Percentiles rank a stretch among this genome's conserved stretches.
These are phyloP conservation scores for Cardamine resedifolia DNA, from an alignment of 345 rosid genomes.

Conservation along the genomic window DNA sequence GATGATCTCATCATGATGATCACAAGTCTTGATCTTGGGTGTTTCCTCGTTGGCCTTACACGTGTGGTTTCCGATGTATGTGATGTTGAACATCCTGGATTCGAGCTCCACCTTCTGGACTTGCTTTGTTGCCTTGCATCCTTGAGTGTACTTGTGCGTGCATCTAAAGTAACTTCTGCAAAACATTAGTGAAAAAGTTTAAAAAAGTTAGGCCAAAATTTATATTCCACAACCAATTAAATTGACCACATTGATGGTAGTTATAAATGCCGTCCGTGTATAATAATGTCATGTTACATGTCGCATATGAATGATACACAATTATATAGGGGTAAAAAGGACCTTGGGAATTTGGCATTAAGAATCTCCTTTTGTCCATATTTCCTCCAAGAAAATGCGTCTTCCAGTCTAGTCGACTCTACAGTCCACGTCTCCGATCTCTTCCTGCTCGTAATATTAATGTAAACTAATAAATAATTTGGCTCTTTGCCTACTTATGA, in stretches of 20 bases:
- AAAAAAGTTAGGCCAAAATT: background rate
- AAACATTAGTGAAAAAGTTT: background rate
- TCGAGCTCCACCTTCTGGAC: conserved; percentile 65
- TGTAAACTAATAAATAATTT: background rate
- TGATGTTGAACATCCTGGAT: conserved; percentile 46
- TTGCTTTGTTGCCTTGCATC: conserved; percentile 78
- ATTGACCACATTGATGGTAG: conserved; percentile 2
- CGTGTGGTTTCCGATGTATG: conserved; percentile 64
- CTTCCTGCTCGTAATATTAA: conserved; percentile 48
- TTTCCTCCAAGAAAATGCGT: conserved; percentile 77
- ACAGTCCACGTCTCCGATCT: conserved; percentile 39
- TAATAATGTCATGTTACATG: conserved; percentile 14
- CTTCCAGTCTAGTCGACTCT: conserved; percentile 47
- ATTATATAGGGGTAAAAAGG: background rate
- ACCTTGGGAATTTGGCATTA: conserved; percentile 72
- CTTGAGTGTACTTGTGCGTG: conserved; percentile 65
- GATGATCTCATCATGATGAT: conserved; percentile 31
- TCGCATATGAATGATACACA: background rate
- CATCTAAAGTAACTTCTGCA: conserved; percentile 87
- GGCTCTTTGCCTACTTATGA: conserved; percentile 3
- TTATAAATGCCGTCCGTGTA: conserved; percentile 25
- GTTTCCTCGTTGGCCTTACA: conserved; percentile 44
- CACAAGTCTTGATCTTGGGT: conserved; percentile 12
- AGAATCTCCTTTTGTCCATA: conserved; percentile 87
- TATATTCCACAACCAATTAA: conserved; percentile 11